Conservation (phyloP, 2,329 filamentous ascomycete species). For the Ceratocystiopsis brevicomis region DNA sequence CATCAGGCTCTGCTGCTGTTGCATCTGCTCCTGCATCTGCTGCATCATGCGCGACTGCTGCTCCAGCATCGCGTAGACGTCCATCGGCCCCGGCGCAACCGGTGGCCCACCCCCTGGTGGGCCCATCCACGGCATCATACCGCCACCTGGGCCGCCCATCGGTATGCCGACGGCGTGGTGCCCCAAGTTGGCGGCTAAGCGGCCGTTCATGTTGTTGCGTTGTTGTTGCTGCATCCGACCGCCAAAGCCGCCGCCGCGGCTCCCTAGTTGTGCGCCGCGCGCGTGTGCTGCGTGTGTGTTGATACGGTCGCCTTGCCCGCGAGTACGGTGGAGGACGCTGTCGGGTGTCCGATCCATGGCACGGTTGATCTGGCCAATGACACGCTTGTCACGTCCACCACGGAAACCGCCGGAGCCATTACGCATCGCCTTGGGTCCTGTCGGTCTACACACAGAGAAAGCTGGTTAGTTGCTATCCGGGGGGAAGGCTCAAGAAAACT, state of each 20-base stretch:
- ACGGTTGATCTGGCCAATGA: constrained; percentile 71
- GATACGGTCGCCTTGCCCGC: constrained; percentile 57
- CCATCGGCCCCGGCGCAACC: constrained; percentile 26
- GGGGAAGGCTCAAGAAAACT: no score
- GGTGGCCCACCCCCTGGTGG: constrained; percentile 24
- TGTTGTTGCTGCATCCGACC: constrained; percentile 10
- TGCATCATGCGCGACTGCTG: constrained; percentile 78
- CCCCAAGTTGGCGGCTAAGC: constrained; percentile 28
- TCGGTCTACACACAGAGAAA: constrained; percentile 44
- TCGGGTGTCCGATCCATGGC: constrained; percentile 64
- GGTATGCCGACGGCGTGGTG: constrained; percentile 24
- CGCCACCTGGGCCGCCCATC: constrained; percentile 9
- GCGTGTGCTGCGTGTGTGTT: constrained; percentile 56
- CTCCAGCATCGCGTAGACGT: constrained; percentile 60
- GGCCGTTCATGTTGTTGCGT: constrained; percentile 30
- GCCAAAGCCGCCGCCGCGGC: constrained; percentile 31
- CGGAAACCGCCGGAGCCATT: constrained; percentile 34
- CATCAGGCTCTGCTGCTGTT: constrained; percentile 35
- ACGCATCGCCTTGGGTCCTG: constrained; percentile 88
- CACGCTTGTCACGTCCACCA: constrained; percentile 53
- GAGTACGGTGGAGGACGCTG: constrained; percentile 61
- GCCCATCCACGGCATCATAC: constrained; percentile 27
- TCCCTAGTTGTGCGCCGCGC: constrained; percentile 46
- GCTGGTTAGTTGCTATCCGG: neutral
- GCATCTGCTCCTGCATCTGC: constrained; percentile 45